Conservation (phyloP, 371 early-diverging fungal genomes). For the Mucor indicus region DNA sequence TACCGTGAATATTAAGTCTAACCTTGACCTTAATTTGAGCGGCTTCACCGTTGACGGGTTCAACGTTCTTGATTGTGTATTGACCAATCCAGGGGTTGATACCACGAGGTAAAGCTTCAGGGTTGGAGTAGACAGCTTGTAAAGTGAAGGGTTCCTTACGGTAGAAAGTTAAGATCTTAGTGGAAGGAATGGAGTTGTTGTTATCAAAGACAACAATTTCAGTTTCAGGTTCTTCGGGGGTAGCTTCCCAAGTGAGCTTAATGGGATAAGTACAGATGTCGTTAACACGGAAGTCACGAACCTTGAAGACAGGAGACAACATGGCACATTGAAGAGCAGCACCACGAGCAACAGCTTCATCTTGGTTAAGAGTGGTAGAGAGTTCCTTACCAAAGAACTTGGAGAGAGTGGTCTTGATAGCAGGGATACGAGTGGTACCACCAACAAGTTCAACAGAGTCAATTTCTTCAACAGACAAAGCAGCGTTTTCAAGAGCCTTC, state of each 20-base stretch:
- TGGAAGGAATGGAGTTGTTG: slow-evolving; percentile 77
- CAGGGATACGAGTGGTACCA: slow-evolving; percentile 93
- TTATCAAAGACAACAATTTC: slow-evolving; percentile 68
- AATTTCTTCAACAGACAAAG: slow-evolving; percentile 75
- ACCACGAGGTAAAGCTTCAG: slow-evolving; percentile 66
- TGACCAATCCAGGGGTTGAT: slow-evolving; percentile 74
- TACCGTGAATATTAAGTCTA: slow-evolving; percentile 79
- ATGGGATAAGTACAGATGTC: slow-evolving; percentile 75
- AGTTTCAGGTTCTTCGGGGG: slow-evolving; percentile 70
- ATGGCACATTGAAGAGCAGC: slow-evolving; percentile 97
- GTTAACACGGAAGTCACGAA: slow-evolving; percentile 91
- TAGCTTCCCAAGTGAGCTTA: slow-evolving; percentile 69
- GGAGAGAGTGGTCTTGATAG: slow-evolving; percentile 84
- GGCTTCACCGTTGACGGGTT: slow-evolving; percentile 44
- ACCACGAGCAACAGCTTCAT: slow-evolving; percentile 96
- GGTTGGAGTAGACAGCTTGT: slow-evolving; percentile 72
- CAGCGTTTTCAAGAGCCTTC: slow-evolving; percentile 80
- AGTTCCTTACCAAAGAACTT: slow-evolving; percentile 84
- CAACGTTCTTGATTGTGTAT: slow-evolving; percentile 61
- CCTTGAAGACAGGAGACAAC: slow-evolving; percentile 96
- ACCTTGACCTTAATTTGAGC: slow-evolving; percentile 93
- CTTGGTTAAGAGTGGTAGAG: slow-evolving; percentile 94
- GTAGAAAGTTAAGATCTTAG: slow-evolving; percentile 85
- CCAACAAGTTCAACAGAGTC: slow-evolving; percentile 93
- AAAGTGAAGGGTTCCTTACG: slow-evolving; percentile 78